Evolutionary conservation across 768 basidiomycete species (phyloP).

Genomic region (Myochromella boudieri): DNA sequence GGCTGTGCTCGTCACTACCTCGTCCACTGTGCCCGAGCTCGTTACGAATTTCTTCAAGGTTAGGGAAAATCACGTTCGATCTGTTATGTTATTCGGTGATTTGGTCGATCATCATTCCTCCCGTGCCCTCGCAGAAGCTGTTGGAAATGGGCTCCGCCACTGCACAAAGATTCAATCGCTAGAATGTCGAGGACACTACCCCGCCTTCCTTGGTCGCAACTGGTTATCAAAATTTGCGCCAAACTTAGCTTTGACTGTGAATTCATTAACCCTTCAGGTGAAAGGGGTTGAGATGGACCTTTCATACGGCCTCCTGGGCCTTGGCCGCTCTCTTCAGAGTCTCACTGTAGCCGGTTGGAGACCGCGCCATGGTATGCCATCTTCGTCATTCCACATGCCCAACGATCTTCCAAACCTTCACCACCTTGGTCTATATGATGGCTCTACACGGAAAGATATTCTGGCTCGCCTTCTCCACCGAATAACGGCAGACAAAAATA

Average conservation of each 20-base stretch:
- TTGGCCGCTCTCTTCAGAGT: neutral
- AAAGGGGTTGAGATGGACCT: neutral
- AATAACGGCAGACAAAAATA: neutral
- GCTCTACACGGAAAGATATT: neutral
- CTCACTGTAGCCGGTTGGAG: neutral
- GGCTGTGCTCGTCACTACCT: no score
- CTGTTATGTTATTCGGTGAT: no score
- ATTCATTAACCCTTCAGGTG: neutral
- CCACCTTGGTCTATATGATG: neutral
- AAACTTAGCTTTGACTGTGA: neutral
- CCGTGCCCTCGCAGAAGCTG: neutral
- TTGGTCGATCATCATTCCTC: no score
- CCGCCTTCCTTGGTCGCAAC: neutral
- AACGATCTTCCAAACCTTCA: neutral
- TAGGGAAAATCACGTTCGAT: no score
- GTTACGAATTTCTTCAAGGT: no score
- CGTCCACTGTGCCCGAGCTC: no score
- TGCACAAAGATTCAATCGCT: neutral
- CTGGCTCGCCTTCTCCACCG: neutral
- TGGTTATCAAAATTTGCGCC: neutral
- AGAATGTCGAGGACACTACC: neutral
- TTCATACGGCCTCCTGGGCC: neutral
- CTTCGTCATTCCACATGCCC: neutral
- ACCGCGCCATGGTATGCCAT: neutral
- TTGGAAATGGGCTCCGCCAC: neutral